These are phyloP conservation scores for Fusarium pseudograminearum DNA, from an alignment of 2,329 filamentous ascomycete species.

Conservation along the genomic window DNA sequence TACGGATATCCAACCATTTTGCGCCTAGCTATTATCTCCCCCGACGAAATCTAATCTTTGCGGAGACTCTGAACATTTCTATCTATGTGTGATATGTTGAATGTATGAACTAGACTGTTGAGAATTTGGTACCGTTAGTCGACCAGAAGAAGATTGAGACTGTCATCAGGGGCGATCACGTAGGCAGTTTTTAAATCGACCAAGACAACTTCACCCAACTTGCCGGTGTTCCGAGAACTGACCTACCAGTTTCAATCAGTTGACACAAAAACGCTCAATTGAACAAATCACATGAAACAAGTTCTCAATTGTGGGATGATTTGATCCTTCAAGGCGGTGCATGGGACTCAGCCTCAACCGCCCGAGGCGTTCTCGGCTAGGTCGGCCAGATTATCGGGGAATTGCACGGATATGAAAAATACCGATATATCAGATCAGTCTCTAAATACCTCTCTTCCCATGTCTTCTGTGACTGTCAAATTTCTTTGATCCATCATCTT, in stretches of 20 bases:
- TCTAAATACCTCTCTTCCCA: background rate
- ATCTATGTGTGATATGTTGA: no score
- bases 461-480: no score
- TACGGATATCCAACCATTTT: no score
- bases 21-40: no score
- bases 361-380: background rate
- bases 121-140: no score
- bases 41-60: no score
- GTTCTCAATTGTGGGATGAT: background rate
- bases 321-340: background rate
- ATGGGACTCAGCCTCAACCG: background rate
- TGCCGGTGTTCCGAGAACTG: background rate
- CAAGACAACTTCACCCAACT: background rate
- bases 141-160: no score
- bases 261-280: background rate
- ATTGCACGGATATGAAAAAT: background rate
- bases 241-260: background rate
- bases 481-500: no score
- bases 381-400: background rate
- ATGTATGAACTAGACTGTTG: no score
- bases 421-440: background rate
- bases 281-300: background rate
- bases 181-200: background rate
- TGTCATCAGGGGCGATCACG: no score
- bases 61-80: no score